phyloP scores from a whole-genome alignment of 352 stramenopile species.

The Pythium pyrilobum region DNA sequence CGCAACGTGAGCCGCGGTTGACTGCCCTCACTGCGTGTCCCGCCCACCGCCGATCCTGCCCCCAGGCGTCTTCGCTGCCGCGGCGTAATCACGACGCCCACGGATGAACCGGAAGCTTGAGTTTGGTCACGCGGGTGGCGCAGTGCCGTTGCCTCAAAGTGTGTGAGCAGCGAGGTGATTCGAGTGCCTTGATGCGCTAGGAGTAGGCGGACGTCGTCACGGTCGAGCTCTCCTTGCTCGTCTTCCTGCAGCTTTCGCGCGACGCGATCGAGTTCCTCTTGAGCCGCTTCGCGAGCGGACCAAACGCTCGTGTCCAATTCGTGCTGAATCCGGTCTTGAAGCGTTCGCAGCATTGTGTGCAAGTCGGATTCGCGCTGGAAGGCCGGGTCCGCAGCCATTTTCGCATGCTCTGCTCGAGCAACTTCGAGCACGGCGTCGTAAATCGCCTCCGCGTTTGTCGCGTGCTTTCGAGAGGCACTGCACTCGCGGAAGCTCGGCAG shows the following conservation, averaged over 20 bases:
- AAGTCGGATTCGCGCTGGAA: background rate
- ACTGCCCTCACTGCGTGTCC: background rate
- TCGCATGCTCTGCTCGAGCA: background rate
- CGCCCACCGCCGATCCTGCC: too few species aligned
- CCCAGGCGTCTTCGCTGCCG: background rate
- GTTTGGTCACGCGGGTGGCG: background rate
- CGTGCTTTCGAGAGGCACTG: background rate
- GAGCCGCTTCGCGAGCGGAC: background rate
- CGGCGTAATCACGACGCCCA: background rate
- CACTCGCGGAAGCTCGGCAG: background rate
- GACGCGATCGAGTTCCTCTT: conserved; percentile 5
- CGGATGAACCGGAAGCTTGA: background rate
- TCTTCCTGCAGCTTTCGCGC: conserved; percentile 10
- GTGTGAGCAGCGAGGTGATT: background rate
- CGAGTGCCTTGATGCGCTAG: conserved; percentile 5
- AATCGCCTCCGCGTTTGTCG: background rate
- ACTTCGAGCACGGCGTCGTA: conserved; percentile 10
- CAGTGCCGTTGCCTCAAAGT: background rate
- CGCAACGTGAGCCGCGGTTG: background rate
- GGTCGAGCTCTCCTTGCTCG: conserved; percentile 14
- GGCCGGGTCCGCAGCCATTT: background rate
- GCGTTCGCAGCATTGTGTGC: background rate
- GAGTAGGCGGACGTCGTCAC: conserved; percentile 12
- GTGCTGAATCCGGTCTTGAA: background rate
- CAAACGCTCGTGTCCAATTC: conserved; percentile 9